Evolutionary conservation across 73 alveolate genomes (phyloP).

Genomic region (Blepharisma stoltei): DNA sequence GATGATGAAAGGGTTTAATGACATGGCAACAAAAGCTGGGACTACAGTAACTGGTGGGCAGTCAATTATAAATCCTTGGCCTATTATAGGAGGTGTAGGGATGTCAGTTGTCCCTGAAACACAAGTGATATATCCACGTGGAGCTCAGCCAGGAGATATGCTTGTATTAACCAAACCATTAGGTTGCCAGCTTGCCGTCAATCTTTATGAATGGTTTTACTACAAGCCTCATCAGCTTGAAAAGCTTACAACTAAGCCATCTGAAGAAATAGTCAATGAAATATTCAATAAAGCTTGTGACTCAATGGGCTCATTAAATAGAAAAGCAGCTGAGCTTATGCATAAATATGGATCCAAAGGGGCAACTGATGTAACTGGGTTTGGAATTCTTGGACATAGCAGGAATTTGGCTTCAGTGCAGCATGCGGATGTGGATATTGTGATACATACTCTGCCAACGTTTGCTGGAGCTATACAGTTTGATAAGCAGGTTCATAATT

Average conservation of each 20-base stretch:
- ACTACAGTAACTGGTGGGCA: slow-evolving; percentile 93
- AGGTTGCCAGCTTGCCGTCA: slow-evolving; percentile 78
- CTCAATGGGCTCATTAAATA: slow-evolving; percentile 74
- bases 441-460: slow-evolving; percentile 65
- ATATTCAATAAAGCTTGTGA: slow-evolving; percentile 53
- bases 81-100: slow-evolving; percentile 95
- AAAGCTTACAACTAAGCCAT: slow-evolving; percentile 32
- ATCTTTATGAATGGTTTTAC: slow-evolving; percentile 61
- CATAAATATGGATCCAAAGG: slow-evolving; percentile 65
- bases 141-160: slow-evolving; percentile 71
- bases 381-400: slow-evolving; percentile 99
- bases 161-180: slow-evolving; percentile 85
- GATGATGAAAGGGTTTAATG: slow-evolving; percentile 96
- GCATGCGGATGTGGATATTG: slow-evolving; percentile 53
- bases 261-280: slow-evolving; percentile 49
- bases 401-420: slow-evolving; percentile 83
- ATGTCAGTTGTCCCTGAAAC: slow-evolving; percentile 63
- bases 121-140: slow-evolving; percentile 64
- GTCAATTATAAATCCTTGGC: slow-evolving; percentile 96
- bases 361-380: slow-evolving; percentile 99
- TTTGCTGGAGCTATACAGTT: slow-evolving; percentile 48
- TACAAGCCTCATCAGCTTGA: slow-evolving; percentile 48
- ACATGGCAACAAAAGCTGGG: slow-evolving; percentile 88
- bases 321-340: slow-evolving; percentile 76
- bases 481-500: slow-evolving; percentile 46